Conservation (phyloP, 257 asterid species). For the Solanum pimpinellifolium region DNA sequence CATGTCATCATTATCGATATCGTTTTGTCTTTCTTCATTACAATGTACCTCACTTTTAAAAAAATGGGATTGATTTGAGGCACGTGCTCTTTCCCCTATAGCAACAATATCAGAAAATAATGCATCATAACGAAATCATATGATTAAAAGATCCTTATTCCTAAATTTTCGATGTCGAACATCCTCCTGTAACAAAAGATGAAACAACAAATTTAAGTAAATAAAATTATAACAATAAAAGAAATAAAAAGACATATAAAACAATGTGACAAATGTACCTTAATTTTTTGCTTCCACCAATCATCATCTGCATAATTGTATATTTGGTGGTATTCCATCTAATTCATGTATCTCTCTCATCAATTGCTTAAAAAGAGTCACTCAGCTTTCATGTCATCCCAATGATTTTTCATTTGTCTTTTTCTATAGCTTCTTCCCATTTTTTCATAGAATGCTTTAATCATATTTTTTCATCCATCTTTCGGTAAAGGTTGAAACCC, state of each 20-base stretch:
- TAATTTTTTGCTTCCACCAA: not conserved
- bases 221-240: not conserved
- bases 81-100: not conserved
- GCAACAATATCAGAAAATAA: no score
- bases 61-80: not conserved
- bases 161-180: no score
- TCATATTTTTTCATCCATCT: not conserved
- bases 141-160: not conserved
- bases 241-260: no score
- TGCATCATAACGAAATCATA: not conserved
- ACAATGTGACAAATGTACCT: not conserved
- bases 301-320: not conserved
- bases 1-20: no score
- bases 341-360: not conserved
- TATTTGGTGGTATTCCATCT: not conserved
- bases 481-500: no score
- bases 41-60: not conserved
- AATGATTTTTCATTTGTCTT: not conserved
- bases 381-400: not conserved
- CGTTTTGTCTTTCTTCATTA: not conserved
- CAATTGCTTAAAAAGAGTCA: not conserved
- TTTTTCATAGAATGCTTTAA: not conserved
- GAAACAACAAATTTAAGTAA: not conserved
- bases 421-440: not conserved
- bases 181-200: no score